Base-by-base conservation (phyloP, 768 basidiomycete genomes). In the Xerocomellus amylosporus region DNA sequence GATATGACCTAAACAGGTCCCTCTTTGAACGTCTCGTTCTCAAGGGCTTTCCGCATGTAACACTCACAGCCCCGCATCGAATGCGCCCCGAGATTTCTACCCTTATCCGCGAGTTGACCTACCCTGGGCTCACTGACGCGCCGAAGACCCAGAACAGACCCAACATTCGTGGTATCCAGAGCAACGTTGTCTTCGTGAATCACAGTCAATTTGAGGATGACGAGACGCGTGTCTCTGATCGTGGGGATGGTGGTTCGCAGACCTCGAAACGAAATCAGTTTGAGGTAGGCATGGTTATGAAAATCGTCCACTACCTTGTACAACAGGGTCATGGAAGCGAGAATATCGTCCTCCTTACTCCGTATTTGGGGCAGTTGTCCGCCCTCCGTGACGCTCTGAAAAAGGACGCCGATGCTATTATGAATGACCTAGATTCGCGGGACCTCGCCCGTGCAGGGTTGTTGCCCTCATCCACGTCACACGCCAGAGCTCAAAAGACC, bases 61-160 rank as follows among this genome's bases (percentile, higher is more conserved):
- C 77, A 0, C 77, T 88, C 17, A 64, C 59, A 0, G 62, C 76
- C 41, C 87, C 88, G 55, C 87, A 88, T 62, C 81, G 87, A 13
- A 88, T 88, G 87, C 77, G 87, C 8, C 87, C 87, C 1, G 85
- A 88, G 57, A 88, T 88, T 13, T 85, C 87, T 7, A 60, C 75
- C 0, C 71, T 87, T 22, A 77, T 88, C 33, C 79, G 87, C 14
- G 62, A 72, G 8, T 73, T 88, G 15, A 88, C 86, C 0, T 88
- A 89, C 58, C 84, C 84, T 0, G 82, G 82, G 15, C 79, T 88
- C 12, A 60, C 71, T 1, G 87, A 88, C 54, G 83, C 82, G 0
- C 65, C 75, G 0, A 65, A 55, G 17, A 88, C 87, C 0, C 46
- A 67, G 26, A 73, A 72, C 42, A 79, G 86, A 2, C 78, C 77